These are phyloP conservation scores for Trapa bicornis DNA, from an alignment of 345 rosid genomes.

Conservation along the genomic window DNA sequence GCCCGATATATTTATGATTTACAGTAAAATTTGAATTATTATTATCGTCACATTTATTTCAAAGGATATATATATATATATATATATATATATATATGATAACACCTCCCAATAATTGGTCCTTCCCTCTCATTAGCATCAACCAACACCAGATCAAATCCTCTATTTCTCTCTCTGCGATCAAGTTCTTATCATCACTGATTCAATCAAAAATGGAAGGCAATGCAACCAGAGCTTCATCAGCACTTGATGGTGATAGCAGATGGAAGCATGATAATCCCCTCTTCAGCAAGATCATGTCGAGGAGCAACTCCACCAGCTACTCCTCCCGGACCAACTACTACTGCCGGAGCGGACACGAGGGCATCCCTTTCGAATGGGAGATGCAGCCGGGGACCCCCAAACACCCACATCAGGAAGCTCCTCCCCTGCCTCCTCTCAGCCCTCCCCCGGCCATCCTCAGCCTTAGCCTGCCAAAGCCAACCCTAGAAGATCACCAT, in stretches of 20 bases:
- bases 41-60: no score
- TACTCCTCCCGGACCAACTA: conserved; percentile 18
- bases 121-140: neutral
- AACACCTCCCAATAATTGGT: neutral
- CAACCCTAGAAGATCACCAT: conserved; percentile 20
- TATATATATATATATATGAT: neutral
- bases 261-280: neutral
- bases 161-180: neutral
- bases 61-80: neutral
- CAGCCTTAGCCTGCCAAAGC: conserved; percentile 43
- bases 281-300: conserved; percentile 15
- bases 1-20: no score
- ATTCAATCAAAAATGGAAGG: neutral
- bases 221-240: neutral
- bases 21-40: no score
- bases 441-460: conserved; percentile 65
- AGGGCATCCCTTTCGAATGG: conserved; percentile 38
- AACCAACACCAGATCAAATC: neutral
- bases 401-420: conserved; percentile 9
- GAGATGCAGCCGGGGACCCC: conserved; percentile 32
- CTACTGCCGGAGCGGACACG: conserved; percentile 7
- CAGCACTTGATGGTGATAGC: conserved; percentile 9
- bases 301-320: conserved; percentile 22
- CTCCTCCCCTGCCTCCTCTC: conserved; percentile 20
- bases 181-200: neutral